Conservation (phyloP, 495 filamentous ascomycete species). For the Penicillium bialowiezense region DNA sequence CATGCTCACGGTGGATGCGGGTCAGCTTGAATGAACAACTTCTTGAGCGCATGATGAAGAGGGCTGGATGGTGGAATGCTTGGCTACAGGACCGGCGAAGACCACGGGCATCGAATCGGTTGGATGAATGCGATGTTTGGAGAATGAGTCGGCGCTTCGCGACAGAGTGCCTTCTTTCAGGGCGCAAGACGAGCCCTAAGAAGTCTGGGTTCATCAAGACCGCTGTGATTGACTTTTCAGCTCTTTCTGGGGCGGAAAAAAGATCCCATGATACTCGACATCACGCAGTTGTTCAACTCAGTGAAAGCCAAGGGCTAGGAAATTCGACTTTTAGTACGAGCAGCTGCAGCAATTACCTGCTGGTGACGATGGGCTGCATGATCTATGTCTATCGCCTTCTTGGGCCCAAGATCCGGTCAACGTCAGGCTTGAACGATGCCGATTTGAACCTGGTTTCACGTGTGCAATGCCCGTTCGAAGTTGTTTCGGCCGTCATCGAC, state of each 20-base stretch:
- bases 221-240: slow-evolving; percentile 31
- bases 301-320: not conserved
- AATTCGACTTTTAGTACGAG: slow-evolving; percentile 51
- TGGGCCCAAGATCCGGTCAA: slow-evolving; percentile 19
- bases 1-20: slow-evolving; percentile 65
- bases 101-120: slow-evolving; percentile 12
- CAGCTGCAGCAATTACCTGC: slow-evolving; percentile 57
- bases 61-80: slow-evolving; percentile 58
- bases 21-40: slow-evolving; percentile 55
- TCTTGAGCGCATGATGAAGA: slow-evolving; percentile 51
- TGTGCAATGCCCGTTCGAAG: slow-evolving; percentile 57
- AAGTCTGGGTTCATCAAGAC: slow-evolving; percentile 42
- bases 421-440: slow-evolving; percentile 14
- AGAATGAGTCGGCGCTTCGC: slow-evolving; percentile 58
- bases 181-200: slow-evolving; percentile 46
- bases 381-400: slow-evolving; percentile 61
- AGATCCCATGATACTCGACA: slow-evolving; percentile 8
- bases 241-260: slow-evolving; percentile 17
- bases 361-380: slow-evolving; percentile 54
- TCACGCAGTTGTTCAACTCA: not conserved
- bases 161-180: slow-evolving; percentile 57
- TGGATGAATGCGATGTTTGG: slow-evolving; percentile 46
- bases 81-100: slow-evolving; percentile 36
- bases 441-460: slow-evolving; percentile 46
- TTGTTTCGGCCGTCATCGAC: slow-evolving; percentile 65